These are phyloP conservation scores for Phycomyces nitens DNA, from an alignment of 192 early-diverging fungal species.

Conservation along the genomic window DNA sequence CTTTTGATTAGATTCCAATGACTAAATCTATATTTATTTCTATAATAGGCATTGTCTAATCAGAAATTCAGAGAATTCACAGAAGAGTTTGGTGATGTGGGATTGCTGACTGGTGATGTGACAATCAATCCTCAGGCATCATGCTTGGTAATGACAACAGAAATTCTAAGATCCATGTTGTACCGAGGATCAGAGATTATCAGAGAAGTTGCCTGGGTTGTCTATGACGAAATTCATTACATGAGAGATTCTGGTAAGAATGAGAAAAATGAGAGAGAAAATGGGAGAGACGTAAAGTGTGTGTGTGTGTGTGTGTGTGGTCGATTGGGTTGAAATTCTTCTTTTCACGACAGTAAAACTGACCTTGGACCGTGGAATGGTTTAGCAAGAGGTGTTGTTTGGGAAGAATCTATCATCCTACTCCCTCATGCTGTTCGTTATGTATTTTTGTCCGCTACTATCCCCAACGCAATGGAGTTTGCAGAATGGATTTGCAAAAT, in stretches of 20 bases:
- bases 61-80: slow-evolving; percentile 97
- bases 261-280: neutral
- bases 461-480: slow-evolving; percentile 98
- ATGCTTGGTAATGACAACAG: slow-evolving; percentile 97
- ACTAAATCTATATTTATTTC: neutral
- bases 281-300: neutral
- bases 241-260: slow-evolving; percentile 84
- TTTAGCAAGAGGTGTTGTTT: slow-evolving; percentile 92
- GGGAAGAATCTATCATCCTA: slow-evolving; percentile 98
- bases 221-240: slow-evolving; percentile 99
- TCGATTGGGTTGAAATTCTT: too few relatives aligned
- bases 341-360: too few relatives aligned
- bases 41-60: slow-evolving; percentile 87
- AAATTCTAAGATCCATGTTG: slow-evolving; percentile 96
- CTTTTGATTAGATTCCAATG: neutral
- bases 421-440: slow-evolving; percentile 88
- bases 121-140: slow-evolving; percentile 91
- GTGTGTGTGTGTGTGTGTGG: neutral
- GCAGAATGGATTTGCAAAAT: slow-evolving; percentile 97
- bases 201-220: slow-evolving; percentile 96
- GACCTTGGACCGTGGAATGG: too few relatives aligned
- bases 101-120: slow-evolving; percentile 98
- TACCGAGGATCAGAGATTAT: slow-evolving; percentile 95
- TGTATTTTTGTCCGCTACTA: slow-evolving; percentile 97
- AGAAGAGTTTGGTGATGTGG: slow-evolving; percentile 96